These are phyloP conservation scores for Trypanosoma melophagium DNA, from an alignment of 208 protist species.

Conservation along the genomic window DNA sequence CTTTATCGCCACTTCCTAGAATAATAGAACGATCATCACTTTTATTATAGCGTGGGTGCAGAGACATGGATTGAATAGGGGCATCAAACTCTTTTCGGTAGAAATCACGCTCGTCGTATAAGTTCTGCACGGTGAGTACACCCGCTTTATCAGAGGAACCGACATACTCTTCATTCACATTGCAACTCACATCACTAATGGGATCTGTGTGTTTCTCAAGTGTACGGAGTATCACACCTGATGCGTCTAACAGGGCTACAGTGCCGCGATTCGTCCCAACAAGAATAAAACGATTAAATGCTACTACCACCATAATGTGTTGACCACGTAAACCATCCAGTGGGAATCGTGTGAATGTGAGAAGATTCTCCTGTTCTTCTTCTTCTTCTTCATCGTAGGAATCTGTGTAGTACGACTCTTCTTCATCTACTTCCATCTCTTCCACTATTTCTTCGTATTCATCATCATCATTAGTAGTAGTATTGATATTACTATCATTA, in stretches of 20 bases:
- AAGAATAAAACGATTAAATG: conserved; percentile 42
- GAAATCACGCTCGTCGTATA: conserved; percentile 32
- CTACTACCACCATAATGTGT: conserved; percentile 52
- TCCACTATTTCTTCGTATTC: conserved; percentile 3
- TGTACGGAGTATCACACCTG: conserved; percentile 19
- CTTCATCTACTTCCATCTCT: conserved; percentile 3
- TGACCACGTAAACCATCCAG: conserved; percentile 40
- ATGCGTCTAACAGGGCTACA: conserved; percentile 43
- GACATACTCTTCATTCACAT: conserved; percentile 41
- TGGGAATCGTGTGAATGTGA: conserved; percentile 49
- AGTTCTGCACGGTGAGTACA: conserved; percentile 42
- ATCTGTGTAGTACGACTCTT: conserved; percentile 12
- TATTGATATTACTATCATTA: background rate
- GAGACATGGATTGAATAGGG: conserved; percentile 46
- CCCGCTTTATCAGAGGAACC: conserved; percentile 59
- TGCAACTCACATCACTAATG: conserved; percentile 67
- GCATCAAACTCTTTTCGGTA: conserved; percentile 48
- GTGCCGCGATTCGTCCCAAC: conserved; percentile 77
- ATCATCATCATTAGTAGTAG: background rate
- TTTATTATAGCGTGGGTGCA: conserved; percentile 56
- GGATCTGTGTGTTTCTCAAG: conserved; percentile 41
- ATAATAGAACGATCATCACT: conserved; percentile 52
- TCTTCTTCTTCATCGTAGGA: conserved; percentile 13
- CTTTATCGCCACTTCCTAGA: conserved; percentile 40
- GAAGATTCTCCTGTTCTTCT: conserved; percentile 46